Percentiles rank a stretch among this genome's conserved stretches.
phyloP scores from a whole-genome alignment of 2,329 filamentous ascomycete genomes.

The Talaromyces islandicus region DNA sequence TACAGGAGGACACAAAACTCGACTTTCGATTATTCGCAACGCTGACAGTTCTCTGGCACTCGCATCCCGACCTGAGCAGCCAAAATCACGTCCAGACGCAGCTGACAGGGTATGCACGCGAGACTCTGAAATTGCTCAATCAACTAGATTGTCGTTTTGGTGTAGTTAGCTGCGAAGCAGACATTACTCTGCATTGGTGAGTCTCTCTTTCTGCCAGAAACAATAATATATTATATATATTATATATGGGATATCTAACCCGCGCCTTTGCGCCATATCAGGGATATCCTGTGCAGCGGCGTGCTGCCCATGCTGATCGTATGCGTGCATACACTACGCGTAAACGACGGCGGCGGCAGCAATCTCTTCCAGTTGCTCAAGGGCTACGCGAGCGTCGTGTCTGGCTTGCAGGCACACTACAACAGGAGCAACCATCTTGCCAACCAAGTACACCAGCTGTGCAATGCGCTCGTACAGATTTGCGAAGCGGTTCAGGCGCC shows the following conservation, averaged over 20 bases:
- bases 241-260: background rate
- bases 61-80: background rate
- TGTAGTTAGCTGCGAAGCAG: background rate
- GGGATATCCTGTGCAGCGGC: background rate
- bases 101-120: background rate
- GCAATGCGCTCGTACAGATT: background rate
- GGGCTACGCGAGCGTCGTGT: background rate
- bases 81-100: background rate
- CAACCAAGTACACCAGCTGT: background rate
- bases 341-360: background rate
- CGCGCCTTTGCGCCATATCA: background rate
- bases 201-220: background rate
- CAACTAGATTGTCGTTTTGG: background rate
- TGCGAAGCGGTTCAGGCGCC: background rate
- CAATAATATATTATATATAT: too few relatives aligned
- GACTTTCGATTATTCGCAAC: background rate
- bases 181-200: background rate
- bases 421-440: background rate
- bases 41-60: background rate
- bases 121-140: background rate
- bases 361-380: background rate
- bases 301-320: slow-evolving; percentile 10
- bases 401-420: background rate
- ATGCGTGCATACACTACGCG: background rate
- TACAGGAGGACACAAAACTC: background rate